phyloP scores from a whole-genome alignment of 768 basidiomycete genomes.

The Boletus eberwhitei region DNA sequence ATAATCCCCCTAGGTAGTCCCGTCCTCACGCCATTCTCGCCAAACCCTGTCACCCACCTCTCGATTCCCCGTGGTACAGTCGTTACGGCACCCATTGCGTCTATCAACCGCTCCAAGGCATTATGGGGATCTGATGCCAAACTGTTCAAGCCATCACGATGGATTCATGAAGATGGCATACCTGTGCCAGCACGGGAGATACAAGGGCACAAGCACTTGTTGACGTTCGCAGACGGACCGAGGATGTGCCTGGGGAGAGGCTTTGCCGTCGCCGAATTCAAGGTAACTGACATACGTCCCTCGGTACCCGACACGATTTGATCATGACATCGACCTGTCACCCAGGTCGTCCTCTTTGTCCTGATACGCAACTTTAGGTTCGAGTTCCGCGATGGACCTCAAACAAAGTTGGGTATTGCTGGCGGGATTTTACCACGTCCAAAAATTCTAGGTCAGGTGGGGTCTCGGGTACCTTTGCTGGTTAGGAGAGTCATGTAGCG shows the following conservation, averaged over 20 bases:
- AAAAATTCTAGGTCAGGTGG: slow-evolving; percentile 25
- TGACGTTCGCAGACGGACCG: slow-evolving; percentile 31
- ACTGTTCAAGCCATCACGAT: slow-evolving; percentile 60
- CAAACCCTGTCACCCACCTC: slow-evolving; percentile 34
- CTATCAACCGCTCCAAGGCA: slow-evolving; percentile 47
- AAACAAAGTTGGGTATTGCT: slow-evolving; percentile 29
- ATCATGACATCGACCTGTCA: too few relatives aligned
- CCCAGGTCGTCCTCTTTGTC: slow-evolving; percentile 12
- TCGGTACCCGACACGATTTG: too few relatives aligned
- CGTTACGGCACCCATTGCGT: slow-evolving; percentile 42
- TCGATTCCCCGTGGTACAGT: slow-evolving; percentile 45
- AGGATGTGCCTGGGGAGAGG: slow-evolving; percentile 27
- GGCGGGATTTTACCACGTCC: slow-evolving; percentile 34
- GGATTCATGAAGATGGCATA: slow-evolving; percentile 41
- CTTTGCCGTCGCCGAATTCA: slow-evolving; percentile 28
- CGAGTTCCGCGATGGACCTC: slow-evolving; percentile 35
- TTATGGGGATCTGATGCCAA: slow-evolving; percentile 62
- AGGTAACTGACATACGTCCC: not conserved
- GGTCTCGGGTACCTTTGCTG: slow-evolving; percentile 11
- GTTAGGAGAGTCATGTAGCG: slow-evolving; percentile 1
- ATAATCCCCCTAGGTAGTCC: slow-evolving; percentile 53
- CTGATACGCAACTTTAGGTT: slow-evolving; percentile 38
- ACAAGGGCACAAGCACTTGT: slow-evolving; percentile 26
- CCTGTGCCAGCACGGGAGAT: slow-evolving; percentile 32
- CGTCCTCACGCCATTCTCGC: slow-evolving; percentile 38